These are phyloP conservation scores for Laetiporus sulphureus DNA, from an alignment of 1,284 basidiomycete species.

Conservation along the genomic window DNA sequence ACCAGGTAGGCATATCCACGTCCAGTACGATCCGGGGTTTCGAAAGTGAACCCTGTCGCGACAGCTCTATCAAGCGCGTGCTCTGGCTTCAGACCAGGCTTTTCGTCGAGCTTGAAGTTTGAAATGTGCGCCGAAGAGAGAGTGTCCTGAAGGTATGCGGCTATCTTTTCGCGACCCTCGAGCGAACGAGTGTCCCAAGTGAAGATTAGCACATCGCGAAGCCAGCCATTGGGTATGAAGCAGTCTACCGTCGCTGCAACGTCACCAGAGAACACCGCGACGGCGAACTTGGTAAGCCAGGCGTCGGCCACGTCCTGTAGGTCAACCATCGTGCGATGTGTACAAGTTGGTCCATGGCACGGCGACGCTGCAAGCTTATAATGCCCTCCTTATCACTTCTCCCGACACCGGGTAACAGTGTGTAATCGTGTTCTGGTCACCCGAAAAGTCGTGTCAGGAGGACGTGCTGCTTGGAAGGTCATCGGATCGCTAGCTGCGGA, in stretches of 20 bases:
- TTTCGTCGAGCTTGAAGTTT: slow-evolving; percentile 9
- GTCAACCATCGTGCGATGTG: too few relatives aligned
- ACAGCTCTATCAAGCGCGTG: slow-evolving; percentile 9
- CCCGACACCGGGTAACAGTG: too few relatives aligned
- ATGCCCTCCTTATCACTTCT: too few relatives aligned
- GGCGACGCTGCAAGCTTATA: too few relatives aligned
- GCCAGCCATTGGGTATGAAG: slow-evolving; percentile 8
- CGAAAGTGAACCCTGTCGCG: slow-evolving; percentile 33
- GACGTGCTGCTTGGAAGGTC: too few relatives aligned
- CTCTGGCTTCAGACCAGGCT: slow-evolving; percentile 4
- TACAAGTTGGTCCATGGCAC: too few relatives aligned
- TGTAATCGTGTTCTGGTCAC: too few relatives aligned
- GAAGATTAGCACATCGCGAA: slow-evolving; percentile 46
- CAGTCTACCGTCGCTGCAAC: background rate
- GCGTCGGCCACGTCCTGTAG: slow-evolving; percentile 2
- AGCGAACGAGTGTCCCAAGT: slow-evolving; percentile 61
- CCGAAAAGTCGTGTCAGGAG: too few relatives aligned
- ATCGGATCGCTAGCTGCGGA: too few relatives aligned
- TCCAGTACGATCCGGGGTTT: slow-evolving; percentile 30
- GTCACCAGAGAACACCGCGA: slow-evolving; percentile 6
- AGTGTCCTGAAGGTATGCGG: slow-evolving; percentile 34
- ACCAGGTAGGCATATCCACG: slow-evolving; percentile 33
- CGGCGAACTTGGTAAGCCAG: slow-evolving; percentile 9
- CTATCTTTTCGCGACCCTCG: slow-evolving; percentile 33
- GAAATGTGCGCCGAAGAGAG: slow-evolving; percentile 30